Base-by-base conservation (phyloP, 805 yeast species). In the Starmerella apis region DNA sequence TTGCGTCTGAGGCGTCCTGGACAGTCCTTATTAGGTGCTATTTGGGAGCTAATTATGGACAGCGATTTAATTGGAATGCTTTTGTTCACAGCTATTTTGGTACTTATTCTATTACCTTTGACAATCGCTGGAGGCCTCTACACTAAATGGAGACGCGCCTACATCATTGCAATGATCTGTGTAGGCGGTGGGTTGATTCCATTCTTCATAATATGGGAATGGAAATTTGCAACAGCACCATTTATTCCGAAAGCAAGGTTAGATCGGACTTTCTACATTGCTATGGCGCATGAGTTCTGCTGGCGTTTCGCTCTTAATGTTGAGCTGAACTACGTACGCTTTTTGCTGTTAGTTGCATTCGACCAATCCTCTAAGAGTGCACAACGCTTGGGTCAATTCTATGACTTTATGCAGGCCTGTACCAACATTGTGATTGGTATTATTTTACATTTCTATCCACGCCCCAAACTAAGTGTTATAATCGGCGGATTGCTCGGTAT, bases 71-170 rank as follows among this genome's bases (percentile, higher is more conserved):
- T 80, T 49, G 94, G 92, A 43, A 65, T 80, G 31, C 56, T 79
- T 14, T 63, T 81, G 20, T 62, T 82, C 56, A 71, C 76, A 46
- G 74, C 75, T 19, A 69, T 72, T 2, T 67, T 83, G 18, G 86
- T 84, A 38, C 74, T 81, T 57, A 69, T 84, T 41, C 69, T 84
- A 49, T 78, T 79, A 16, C 90, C 94, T 23, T 70, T 84, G 56
- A 82, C 92, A 11, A 64, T 84, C 31, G 88, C 88, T 9, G 88
- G 86, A 54, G 87, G 87, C 55, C 61, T 65, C 27, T 45, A 60
- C 1, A 55, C 67, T 2, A 69, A 71, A 45, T 84, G 94, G 94
- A 58, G 67, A 47, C 68, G 71, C 49, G 85, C 76, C 16, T 69
- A 76, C 41, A 71, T 80, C 55, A 78, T 84, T 58, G 90, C 73